phyloP scores from a whole-genome alignment of 2,329 filamentous ascomycete species.

The Fusarium fracticaudum region DNA sequence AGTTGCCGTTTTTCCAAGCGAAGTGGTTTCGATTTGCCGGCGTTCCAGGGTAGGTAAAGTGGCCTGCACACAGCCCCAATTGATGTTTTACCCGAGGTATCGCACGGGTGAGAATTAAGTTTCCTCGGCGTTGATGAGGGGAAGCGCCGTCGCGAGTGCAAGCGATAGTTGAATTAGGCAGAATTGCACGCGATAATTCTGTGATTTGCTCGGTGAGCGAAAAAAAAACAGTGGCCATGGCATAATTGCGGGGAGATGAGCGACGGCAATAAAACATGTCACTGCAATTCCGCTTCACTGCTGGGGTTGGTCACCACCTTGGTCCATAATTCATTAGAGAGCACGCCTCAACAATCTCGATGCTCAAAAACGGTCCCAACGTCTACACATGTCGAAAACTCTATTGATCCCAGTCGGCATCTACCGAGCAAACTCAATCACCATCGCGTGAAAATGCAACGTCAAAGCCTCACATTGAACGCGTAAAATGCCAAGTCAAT shows the following conservation, averaged over 20 bases:
- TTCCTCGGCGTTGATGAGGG: not conserved
- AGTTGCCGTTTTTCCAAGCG: not conserved
- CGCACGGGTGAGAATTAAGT: not conserved
- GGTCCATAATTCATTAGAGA: conserved; percentile 5
- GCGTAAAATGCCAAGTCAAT: not conserved
- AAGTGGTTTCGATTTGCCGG: not conserved
- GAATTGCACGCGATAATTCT: not conserved
- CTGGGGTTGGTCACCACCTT: not conserved
- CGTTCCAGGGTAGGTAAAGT: not conserved
- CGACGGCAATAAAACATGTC: not conserved
- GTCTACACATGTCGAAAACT: not conserved
- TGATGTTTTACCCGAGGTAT: not conserved
- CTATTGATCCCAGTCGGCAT: not conserved
- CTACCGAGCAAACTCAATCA: not conserved
- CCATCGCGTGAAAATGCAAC: not conserved
- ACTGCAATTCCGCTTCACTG: not conserved
- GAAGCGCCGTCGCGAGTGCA: not conserved
- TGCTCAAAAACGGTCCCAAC: not conserved
- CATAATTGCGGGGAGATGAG: not conserved
- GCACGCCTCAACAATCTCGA: not conserved
- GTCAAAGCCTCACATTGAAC: not conserved
- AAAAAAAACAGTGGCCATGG: not conserved
- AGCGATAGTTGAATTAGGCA: too few relatives aligned
- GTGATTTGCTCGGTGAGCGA: not conserved
- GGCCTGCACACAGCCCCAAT: not conserved